These are phyloP conservation scores for Cantharellus anzutake DNA, from an alignment of 768 basidiomycete genomes.

Conservation along the genomic window DNA sequence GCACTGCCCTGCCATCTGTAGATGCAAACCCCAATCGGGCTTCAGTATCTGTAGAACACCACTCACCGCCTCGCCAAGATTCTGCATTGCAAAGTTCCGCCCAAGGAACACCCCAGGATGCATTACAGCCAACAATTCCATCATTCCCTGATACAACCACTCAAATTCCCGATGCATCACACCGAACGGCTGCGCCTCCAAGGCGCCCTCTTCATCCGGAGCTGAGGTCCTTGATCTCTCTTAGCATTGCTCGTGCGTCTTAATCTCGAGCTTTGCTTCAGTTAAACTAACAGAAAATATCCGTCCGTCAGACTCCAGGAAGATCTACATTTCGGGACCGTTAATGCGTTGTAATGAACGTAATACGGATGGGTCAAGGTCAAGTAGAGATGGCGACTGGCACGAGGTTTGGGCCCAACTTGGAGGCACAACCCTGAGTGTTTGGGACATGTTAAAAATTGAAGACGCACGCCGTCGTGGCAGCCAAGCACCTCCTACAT, in stretches of 20 bases:
- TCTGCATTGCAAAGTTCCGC: too few species aligned
- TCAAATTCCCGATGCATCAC: too few species aligned
- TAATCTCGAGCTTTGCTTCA: not conserved
- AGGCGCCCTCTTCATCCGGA: conserved; percentile 7
- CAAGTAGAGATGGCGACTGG: conserved; percentile 61
- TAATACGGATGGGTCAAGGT: conserved; percentile 53
- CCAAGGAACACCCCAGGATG: too few species aligned
- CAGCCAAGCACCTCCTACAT: conserved; percentile 67
- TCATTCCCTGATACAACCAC: too few species aligned
- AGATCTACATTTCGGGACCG: conserved; percentile 75
- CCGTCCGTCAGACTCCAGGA: conserved; percentile 50
- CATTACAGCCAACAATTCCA: too few species aligned
- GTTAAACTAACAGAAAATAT: not conserved
- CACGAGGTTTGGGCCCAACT: conserved; percentile 78
- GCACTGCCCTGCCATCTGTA: too few species aligned
- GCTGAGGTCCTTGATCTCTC: conserved; percentile 8
- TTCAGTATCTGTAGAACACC: not conserved
- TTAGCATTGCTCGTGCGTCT: conserved; percentile 2
- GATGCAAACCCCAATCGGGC: too few species aligned
- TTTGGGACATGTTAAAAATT: conserved; percentile 84
- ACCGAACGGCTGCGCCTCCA: not conserved
- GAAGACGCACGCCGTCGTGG: conserved; percentile 67
- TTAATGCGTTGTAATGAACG: conserved; percentile 59
- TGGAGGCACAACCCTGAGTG: conserved; percentile 70
- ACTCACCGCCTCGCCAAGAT: not conserved